Conservation (phyloP, 2,329 filamentous ascomycete genomes). For the Colletotrichum godetiae region DNA sequence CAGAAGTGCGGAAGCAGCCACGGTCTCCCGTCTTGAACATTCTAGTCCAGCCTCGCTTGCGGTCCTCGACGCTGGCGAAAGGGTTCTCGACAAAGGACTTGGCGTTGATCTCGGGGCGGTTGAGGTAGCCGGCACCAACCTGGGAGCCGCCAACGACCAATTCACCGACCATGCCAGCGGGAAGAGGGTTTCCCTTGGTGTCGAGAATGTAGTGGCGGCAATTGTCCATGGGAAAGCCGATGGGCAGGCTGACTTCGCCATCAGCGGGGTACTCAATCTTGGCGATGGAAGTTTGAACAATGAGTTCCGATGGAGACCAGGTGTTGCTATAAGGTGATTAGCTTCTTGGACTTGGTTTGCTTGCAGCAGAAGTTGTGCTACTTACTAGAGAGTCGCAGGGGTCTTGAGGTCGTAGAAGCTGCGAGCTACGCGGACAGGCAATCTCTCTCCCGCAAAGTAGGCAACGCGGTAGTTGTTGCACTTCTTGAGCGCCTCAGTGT, state of each 20-base stretch:
- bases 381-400: slow-evolving; percentile 27
- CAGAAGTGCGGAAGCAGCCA: slow-evolving; percentile 45
- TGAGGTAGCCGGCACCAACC: neutral
- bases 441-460: slow-evolving; percentile 39
- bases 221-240: slow-evolving; percentile 41
- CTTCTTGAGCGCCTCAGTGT: slow-evolving; percentile 35
- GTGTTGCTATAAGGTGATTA: neutral
- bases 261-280: slow-evolving; percentile 36
- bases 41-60: slow-evolving; percentile 42
- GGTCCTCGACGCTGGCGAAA: slow-evolving; percentile 40
- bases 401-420: slow-evolving; percentile 40
- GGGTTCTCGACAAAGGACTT: slow-evolving; percentile 18
- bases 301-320: slow-evolving; percentile 34
- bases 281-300: slow-evolving; percentile 39
- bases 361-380: neutral
- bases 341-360: neutral
- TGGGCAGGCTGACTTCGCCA: slow-evolving; percentile 35
- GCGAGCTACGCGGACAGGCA: slow-evolving; percentile 39
- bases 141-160: slow-evolving; percentile 47
- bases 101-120: neutral
- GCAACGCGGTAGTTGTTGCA: slow-evolving; percentile 39
- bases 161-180: slow-evolving; percentile 53
- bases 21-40: slow-evolving; percentile 57
- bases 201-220: slow-evolving; percentile 54
- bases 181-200: slow-evolving; percentile 41